Evolutionary conservation across 2,329 filamentous ascomycete species (phyloP).

Genomic region (Periconia sp.): DNA sequence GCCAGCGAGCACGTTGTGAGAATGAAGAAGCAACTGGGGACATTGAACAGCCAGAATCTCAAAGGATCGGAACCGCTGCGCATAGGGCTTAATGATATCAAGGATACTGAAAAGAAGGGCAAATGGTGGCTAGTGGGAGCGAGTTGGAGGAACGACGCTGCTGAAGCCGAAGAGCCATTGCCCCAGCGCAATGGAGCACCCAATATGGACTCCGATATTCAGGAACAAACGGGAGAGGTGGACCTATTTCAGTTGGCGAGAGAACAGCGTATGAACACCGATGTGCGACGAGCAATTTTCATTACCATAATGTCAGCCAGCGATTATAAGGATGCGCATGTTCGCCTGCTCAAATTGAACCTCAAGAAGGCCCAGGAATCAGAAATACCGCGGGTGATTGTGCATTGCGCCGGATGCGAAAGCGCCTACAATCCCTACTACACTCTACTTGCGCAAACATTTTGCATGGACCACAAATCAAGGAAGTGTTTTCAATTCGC

Average conservation of each 20-base stretch:
- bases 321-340: constrained; percentile 81
- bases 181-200: constrained; percentile 36
- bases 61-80: constrained; percentile 80
- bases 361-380: constrained; percentile 84
- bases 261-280: constrained; percentile 83
- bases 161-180: constrained; percentile 28
- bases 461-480: constrained; percentile 75
- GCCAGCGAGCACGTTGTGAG: constrained; percentile 79
- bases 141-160: constrained; percentile 66
- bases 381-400: constrained; percentile 83
- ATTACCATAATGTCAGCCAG: constrained; percentile 83
- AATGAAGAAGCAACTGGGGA: constrained; percentile 86
- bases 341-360: constrained; percentile 76
- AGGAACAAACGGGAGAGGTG: constrained; percentile 44
- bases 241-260: constrained; percentile 75
- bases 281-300: constrained; percentile 88
- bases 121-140: constrained; percentile 99
- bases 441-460: constrained; percentile 75
- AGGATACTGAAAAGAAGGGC: constrained; percentile 79
- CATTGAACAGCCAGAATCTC: constrained; percentile 67
- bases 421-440: constrained; percentile 91
- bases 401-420: constrained; percentile 85
- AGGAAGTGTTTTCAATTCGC: constrained; percentile 85
- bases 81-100: constrained; percentile 79
- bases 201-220: constrained; percentile 7